Evolutionary conservation across 257 asterid species (phyloP).

Genomic region (Voacanga thouarsii): DNA sequence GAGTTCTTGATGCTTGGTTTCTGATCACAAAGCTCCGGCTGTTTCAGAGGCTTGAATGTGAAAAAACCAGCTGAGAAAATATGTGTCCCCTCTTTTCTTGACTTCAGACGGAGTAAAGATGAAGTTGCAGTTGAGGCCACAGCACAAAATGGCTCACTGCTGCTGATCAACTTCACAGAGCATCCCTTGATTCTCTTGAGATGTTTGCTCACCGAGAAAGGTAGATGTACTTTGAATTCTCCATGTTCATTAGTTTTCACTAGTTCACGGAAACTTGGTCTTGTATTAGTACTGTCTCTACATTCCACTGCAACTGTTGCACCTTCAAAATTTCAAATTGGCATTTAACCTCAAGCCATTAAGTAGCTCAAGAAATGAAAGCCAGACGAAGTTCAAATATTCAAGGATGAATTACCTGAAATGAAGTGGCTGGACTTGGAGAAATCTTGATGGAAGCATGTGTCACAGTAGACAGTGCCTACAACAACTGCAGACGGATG

Average conservation of each 20-base stretch:
- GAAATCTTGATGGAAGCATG: conserved; percentile 56
- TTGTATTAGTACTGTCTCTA: conserved; percentile 25
- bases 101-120: conserved; percentile 44
- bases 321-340: conserved; percentile 38
- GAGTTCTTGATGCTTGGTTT: conserved; percentile 33
- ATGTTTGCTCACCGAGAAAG: conserved; percentile 61
- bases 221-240: conserved; percentile 63
- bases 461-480: conserved; percentile 73
- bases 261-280: conserved; percentile 35
- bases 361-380: not conserved
- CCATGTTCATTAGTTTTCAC: conserved; percentile 67
- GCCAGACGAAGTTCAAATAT: not conserved
- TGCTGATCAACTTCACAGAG: conserved; percentile 60
- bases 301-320: conserved; percentile 80
- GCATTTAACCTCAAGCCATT: not conserved
- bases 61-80: conserved; percentile 81
- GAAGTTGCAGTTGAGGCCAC: conserved; percentile 65
- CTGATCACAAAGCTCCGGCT: conserved; percentile 58
- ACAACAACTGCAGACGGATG: conserved; percentile 56
- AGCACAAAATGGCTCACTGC: conserved; percentile 63
- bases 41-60: conserved; percentile 71
- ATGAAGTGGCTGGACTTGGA: conserved; percentile 50
- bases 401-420: conserved; percentile 40
- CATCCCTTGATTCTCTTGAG: conserved; percentile 59
- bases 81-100: conserved; percentile 54